phyloP scores from a whole-genome alignment of 805 yeast species.

The Metschnikowia dekortorum region DNA sequence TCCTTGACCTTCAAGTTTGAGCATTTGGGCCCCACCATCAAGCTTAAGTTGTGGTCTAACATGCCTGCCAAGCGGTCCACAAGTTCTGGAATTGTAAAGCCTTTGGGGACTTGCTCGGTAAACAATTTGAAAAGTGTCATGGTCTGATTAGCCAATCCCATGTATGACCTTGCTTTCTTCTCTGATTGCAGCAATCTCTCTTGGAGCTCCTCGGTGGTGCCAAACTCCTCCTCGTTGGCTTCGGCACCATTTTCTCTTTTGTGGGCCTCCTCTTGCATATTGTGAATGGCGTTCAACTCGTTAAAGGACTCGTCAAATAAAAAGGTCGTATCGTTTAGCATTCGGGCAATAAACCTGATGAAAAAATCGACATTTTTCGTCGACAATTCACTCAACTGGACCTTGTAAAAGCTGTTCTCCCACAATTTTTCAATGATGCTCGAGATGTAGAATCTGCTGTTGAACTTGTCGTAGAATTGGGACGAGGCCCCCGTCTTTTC shows the following conservation, averaged over 20 bases:
- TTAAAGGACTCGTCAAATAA: conserved; percentile 85
- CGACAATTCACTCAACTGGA: conserved; percentile 67
- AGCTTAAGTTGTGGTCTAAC: conserved; percentile 87
- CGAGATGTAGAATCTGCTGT: conserved; percentile 82
- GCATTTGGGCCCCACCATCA: conserved; percentile 95
- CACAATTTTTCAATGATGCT: conserved; percentile 78
- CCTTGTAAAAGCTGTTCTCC: conserved; percentile 64
- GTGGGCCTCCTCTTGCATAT: conserved; percentile 61
- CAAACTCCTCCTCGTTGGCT: conserved; percentile 38
- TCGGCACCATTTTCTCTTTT: conserved; percentile 37
- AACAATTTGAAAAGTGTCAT: conserved; percentile 74
- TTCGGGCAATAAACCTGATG: conserved; percentile 86
- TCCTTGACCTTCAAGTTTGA: conserved; percentile 78
- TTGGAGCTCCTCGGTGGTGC: conserved; percentile 57
- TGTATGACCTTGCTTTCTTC: conserved; percentile 71
- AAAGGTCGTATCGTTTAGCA: conserved; percentile 91
- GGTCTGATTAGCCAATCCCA: conserved; percentile 80
- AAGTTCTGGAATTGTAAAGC: conserved; percentile 82
- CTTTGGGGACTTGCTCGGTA: conserved; percentile 79
- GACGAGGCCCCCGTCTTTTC: conserved; percentile 95
- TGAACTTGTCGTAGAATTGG: conserved; percentile 95
- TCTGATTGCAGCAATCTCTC: conserved; percentile 60
- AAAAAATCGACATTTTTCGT: conserved; percentile 73
- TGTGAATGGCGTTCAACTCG: conserved; percentile 73
- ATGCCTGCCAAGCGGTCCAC: conserved; percentile 93